phyloP scores from a whole-genome alignment of 768 basidiomycete species.

The Tubosaeta sp. region DNA sequence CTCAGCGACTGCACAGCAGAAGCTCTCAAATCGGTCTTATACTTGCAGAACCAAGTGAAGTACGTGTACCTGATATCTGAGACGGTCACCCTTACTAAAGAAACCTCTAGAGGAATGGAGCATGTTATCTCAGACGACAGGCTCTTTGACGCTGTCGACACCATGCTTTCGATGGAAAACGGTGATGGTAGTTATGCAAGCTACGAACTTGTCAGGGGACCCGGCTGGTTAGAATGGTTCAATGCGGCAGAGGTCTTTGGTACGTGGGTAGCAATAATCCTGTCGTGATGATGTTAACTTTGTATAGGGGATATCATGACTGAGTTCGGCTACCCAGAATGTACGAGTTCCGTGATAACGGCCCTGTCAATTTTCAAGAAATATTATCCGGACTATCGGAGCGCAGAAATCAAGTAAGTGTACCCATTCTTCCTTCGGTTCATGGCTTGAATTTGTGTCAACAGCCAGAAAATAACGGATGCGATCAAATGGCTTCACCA shows the following conservation, averaged over 20 bases:
- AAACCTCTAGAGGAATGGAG: constrained; percentile 56
- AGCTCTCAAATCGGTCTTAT: constrained; percentile 86
- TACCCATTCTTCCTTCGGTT: not conserved
- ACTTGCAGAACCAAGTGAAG: constrained; percentile 80
- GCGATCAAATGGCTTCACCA: constrained; percentile 46
- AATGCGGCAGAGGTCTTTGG: constrained; percentile 98
- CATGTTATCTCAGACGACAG: constrained; percentile 72
- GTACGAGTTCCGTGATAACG: constrained; percentile 94
- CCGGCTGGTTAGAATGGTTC: constrained; percentile 73
- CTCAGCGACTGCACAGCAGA: constrained; percentile 96
- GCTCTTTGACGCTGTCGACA: constrained; percentile 82
- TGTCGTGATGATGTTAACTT: not conserved
- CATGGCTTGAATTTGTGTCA: not conserved
- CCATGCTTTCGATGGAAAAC: constrained; percentile 85
- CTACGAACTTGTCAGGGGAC: constrained; percentile 87
- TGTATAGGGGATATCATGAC: constrained; percentile 87
- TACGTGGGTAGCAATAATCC: constrained; percentile 27
- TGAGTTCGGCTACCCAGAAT: constrained; percentile 94
- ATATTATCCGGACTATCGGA: constrained; percentile 30
- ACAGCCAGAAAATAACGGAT: constrained; percentile 54
- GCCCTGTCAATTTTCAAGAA: constrained; percentile 81
- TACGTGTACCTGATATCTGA: constrained; percentile 32
- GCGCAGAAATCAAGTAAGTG: constrained; percentile 70
- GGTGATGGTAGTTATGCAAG: constrained; percentile 88
- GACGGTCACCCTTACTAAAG: constrained; percentile 4